Base-by-base conservation (phyloP, 2,329 filamentous ascomycete species). In the Nothophaeocryptopus gaeumannii region DNA sequence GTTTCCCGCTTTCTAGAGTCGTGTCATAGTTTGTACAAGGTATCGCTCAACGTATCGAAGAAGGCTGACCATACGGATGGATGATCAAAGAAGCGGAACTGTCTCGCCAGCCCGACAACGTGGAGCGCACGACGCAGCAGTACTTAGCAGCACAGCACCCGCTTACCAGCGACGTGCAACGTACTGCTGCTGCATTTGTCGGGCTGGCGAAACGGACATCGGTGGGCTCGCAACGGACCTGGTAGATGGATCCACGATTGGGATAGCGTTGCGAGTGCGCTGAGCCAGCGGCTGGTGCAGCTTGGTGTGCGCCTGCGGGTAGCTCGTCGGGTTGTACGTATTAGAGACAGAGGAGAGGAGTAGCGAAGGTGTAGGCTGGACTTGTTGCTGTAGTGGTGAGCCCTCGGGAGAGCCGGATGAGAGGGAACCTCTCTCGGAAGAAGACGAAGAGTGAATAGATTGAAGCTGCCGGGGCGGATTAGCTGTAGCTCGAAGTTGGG, bases 201-300 rank as follows among this genome's bases (percentile, higher is more conserved):
- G 78, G 67, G 75, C 79, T 52, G 83, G 82, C 48, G 82, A 84
- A 65, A 85, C 79, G 58, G 80, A 83, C 55, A 85, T 85, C 20
- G 92, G 89, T 60, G 92, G 92, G 75, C 89, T 95, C 49, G 89
- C 85, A 77, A 96, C 86, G 66, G 90, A 84, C 66, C 93, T 90
- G 50, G 92, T 96, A 61, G 82, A 88, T 47, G 93, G 93, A 78
- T 99, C 95, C 73, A 97, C 89, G 70, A 99, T 99, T 52, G 92
- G 92, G 61, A 97, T 97, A 66, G 93, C 89, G 71, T 96, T 97
- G 72, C 90, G 89, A 51, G 86, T 83, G 61, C 93, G 88, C 58
- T 91, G 89, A 55, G 91, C 89, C 55, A 91, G 80, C 54, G 91
- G 89, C 77, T 96, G 92, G 73, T 96, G 89, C 56, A 95, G 78